A percentile compares a stretch with the other conserved stretches of the same genome.
These are phyloP conservation scores for Discostella stelligeroides DNA, from an alignment of 108 stramenopile genomes.

Conservation along the genomic window DNA sequence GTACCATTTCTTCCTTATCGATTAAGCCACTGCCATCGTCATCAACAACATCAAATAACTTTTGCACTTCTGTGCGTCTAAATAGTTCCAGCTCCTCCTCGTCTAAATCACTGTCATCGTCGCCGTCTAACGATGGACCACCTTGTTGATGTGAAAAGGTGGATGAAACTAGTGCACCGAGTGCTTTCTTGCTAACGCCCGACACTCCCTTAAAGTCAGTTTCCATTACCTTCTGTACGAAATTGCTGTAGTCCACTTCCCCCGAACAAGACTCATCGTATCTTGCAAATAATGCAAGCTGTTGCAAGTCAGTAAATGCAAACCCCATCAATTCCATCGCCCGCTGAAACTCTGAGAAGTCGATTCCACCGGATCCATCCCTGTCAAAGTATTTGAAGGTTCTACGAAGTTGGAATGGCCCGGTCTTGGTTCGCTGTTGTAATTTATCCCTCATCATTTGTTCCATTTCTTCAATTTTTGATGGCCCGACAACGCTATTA, in stretches of 20 bases:
- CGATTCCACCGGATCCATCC: slow-evolving; percentile 63
- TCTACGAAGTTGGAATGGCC: slow-evolving; percentile 67
- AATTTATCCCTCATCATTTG: slow-evolving; percentile 75
- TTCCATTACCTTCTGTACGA: slow-evolving; percentile 66
- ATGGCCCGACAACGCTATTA: slow-evolving; percentile 53
- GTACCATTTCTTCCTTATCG: slow-evolving; percentile 50
- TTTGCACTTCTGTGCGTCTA: slow-evolving; percentile 41
- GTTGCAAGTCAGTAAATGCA: slow-evolving; percentile 68
- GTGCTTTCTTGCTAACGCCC: slow-evolving; percentile 37
- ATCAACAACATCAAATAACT: slow-evolving; percentile 59
- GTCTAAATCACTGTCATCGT: slow-evolving; percentile 59
- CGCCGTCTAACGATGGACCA: slow-evolving; percentile 26
- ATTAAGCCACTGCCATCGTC: slow-evolving; percentile 50
- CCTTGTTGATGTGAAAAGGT: slow-evolving; percentile 42
- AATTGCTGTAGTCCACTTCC: slow-evolving; percentile 66
- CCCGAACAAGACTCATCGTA: slow-evolving; percentile 63
- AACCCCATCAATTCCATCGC: slow-evolving; percentile 77
- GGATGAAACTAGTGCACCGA: slow-evolving; percentile 51
- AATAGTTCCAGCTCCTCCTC: slow-evolving; percentile 55
- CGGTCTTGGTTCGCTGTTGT: slow-evolving; percentile 64
- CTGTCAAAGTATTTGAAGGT: slow-evolving; percentile 73
- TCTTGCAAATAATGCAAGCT: slow-evolving; percentile 66
- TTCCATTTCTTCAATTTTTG: slow-evolving; percentile 69
- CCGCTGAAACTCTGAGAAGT: slow-evolving; percentile 65
- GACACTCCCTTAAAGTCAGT: slow-evolving; percentile 55